Percentiles rank a stretch among this genome's conserved stretches.
Evolutionary conservation across 1,284 basidiomycete species (phyloP).

Genomic region (Boletus semigastroideus): DNA sequence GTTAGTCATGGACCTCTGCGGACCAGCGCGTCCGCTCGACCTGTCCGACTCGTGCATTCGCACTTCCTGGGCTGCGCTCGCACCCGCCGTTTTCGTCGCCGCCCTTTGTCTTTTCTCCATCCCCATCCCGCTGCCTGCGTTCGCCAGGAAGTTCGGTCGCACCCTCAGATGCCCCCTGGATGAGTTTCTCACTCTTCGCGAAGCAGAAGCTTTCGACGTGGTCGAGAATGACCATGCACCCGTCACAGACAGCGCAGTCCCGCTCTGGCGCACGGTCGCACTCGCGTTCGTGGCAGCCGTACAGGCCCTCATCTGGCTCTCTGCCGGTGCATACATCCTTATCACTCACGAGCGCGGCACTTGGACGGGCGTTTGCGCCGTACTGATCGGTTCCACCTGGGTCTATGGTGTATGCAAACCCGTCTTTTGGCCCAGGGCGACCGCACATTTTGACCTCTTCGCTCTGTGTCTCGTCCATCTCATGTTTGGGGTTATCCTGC

Average conservation of each 20-base stretch:
- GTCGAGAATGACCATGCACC: background rate
- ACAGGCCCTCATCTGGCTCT: constrained; percentile 45
- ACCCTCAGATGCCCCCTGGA: constrained; percentile 31
- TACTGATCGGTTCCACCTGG: constrained; percentile 45
- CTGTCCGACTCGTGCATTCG: constrained; percentile 54
- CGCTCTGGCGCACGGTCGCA: constrained; percentile 56
- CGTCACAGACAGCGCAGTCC: constrained; percentile 25
- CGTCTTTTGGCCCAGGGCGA: constrained; percentile 38
- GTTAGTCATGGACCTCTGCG: constrained; percentile 22
- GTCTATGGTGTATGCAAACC: constrained; percentile 46
- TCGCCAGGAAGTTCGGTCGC: constrained; percentile 13
- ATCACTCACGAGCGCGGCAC: constrained; percentile 25
- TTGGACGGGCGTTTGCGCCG: constrained; percentile 29
- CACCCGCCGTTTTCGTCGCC: constrained; percentile 51
- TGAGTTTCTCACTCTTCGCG: constrained; percentile 45
- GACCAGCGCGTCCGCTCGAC: constrained; percentile 39
- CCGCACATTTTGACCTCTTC: constrained; percentile 47
- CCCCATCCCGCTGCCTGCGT: constrained; percentile 32
- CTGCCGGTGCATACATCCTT: constrained; percentile 38
- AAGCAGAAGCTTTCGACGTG: constrained; percentile 45
- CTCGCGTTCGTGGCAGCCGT: constrained; percentile 48
- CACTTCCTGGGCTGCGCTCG: constrained; percentile 52
- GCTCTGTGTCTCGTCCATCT: constrained; percentile 41
- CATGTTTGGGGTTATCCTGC: constrained; percentile 32
- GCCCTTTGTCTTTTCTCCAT: constrained; percentile 43